Base-by-base conservation (phyloP, 176 grass and related monocot genomes). In the Saccharum officinarum region DNA sequence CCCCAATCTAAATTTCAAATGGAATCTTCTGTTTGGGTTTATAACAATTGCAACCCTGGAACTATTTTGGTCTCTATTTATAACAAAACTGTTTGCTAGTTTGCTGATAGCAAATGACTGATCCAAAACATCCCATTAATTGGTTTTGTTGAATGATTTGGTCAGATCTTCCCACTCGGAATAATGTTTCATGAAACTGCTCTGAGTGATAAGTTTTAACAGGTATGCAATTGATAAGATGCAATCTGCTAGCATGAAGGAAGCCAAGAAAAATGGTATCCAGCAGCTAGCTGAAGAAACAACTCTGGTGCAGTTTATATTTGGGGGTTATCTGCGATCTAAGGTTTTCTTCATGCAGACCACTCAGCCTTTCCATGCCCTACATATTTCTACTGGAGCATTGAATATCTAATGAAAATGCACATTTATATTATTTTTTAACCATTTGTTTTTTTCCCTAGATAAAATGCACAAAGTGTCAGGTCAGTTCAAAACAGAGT, bases 141-240 rank as follows among this genome's bases (percentile, higher is more conserved):
- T 41, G 5, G n/a, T 47, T 25, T 83, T 71, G 18, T 50, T 34
- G 18, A 73, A 76, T 71, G 1, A 71, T 77, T 59, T 62, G 54
- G 44, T 44, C 9, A 36, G 0, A 57, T 80, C 47, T 79, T 86
- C 55, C 76, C 52, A 20, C 17, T n/a, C 20, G 20, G 20, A 44
- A 34, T 80, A 81, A 17, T 76, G 50, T 77, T 90, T 55, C 20
- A 18, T 82, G 63, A 84, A 71, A 45, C 44, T 65, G 10, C 11
- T 63, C 82, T 85, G 59, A 69, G 6, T 80, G 25, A 76, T 90
- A 73, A 71, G 5, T 86, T 86, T 85, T 80, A 52, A 84, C 87
- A 98, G 96, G 91, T 95, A 89, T 78, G 87, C 87, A 18, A 98
- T 98, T 85, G 96, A 95, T 74, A 87, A 92, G 16, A 95, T 98